Conservation (phyloP, 2,329 filamentous ascomycete species). For the Rutstroemia sp. region DNA sequence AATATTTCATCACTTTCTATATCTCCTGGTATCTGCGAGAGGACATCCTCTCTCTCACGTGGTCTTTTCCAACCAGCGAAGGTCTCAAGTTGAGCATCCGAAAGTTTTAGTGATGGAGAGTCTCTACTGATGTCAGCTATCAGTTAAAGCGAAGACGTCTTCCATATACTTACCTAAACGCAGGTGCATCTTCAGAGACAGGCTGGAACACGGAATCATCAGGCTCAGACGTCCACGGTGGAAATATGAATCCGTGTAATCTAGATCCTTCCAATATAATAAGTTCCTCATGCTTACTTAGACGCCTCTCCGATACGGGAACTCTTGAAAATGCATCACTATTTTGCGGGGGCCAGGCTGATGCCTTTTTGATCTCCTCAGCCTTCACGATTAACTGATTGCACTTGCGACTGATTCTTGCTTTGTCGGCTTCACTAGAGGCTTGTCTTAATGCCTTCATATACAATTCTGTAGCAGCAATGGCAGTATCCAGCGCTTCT, state of each 20-base stretch:
- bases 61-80: slow-evolving; percentile 82
- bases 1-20: slow-evolving; percentile 33
- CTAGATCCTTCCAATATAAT: slow-evolving; percentile 71
- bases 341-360: slow-evolving; percentile 18
- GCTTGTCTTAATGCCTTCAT: slow-evolving; percentile 66
- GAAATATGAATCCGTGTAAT: slow-evolving; percentile 76
- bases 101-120: slow-evolving; percentile 60
- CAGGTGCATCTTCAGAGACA: slow-evolving; percentile 33
- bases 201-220: slow-evolving; percentile 53
- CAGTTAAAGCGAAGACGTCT: no score
- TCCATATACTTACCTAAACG: slow-evolving; percentile 48
- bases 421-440: slow-evolving; percentile 53
- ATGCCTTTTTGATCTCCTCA: slow-evolving; percentile 61
- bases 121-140: slow-evolving; percentile 48
- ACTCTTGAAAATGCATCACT: slow-evolving; percentile 25
- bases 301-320: slow-evolving; percentile 45
- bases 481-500: slow-evolving; percentile 67
- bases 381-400: slow-evolving; percentile 62
- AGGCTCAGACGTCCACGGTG: slow-evolving; percentile 70
- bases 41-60: slow-evolving; percentile 47
- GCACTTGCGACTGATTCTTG: slow-evolving; percentile 60
- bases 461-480: slow-evolving; percentile 71
- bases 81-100: slow-evolving; percentile 63
- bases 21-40: background rate
- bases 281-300: slow-evolving; percentile 65